Base-by-base conservation (phyloP, 257 asterid species). In the Fraxinus cuspidata region DNA sequence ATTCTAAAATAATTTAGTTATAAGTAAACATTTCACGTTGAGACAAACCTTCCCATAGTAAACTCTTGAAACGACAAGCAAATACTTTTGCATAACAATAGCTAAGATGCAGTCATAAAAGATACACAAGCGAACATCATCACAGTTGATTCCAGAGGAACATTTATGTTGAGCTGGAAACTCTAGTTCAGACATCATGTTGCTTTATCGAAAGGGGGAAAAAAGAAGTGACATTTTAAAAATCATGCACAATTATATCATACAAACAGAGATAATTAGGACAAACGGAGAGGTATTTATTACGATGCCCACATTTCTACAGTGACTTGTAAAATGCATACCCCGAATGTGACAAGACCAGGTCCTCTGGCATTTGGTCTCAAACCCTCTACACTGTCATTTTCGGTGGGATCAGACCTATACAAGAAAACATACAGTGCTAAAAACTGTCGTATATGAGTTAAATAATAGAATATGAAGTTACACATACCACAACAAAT, bases 301-400 rank as follows among this genome's bases (percentile, higher is more conserved):
- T 71, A 27, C 25, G n/a, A 35, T 70, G 47, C 28, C 12, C 74
- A 66, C 70, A 72, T 78, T 21, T 70, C 3, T 21, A 76, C 27
- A 16, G 79, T 37, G 60, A 74, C 49, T 77, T 56, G 70, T 79
- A 76, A 66, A 58, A 71, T 74, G 35, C 89, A 65, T 92, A 96
- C 99, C 97, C 99, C 99, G 67, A 93, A 96, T 63, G 97, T 92
- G 40, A 96, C 99, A 29, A 96, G 99, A 40, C 99, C 99, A 53
- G 99, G 99, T 51, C 99, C 99, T 88, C 99, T 90, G 65, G 99
- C 99, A 83, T 96, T 96, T 58, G 99, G 99, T 87, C 99, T 88
- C 87, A 96, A 82, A 60, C 99, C 99, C 84, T 93, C 97, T 8
- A 96, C 87, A 40, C 99, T 93, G 80, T 96, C 99, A 82, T 96